A percentile compares a stretch with the other conserved stretches of the same genome.
Conservation (phyloP, 78 protist genomes). For the Planoprotostelium fungivorum region DNA sequence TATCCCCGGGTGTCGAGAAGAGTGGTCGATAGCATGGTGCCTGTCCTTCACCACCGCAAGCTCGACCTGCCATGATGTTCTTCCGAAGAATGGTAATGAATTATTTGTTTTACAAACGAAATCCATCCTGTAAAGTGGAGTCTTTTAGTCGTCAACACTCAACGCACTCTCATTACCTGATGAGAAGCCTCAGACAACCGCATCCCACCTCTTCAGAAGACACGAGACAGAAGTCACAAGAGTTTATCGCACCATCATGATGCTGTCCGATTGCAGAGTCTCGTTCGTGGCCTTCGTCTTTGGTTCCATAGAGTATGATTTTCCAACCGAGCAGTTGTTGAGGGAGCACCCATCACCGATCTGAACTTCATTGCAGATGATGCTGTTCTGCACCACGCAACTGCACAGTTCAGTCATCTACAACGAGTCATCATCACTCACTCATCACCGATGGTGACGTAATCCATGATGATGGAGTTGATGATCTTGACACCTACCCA, state of each 20-base stretch:
- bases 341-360: neutral
- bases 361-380: neutral
- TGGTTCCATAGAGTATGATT: neutral
- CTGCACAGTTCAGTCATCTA: neutral
- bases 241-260: neutral
- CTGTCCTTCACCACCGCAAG: too few relatives aligned
- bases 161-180: too few relatives aligned
- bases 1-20: too few relatives aligned
- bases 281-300: neutral
- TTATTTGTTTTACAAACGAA: too few relatives aligned
- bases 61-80: too few relatives aligned
- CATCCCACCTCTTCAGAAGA: too few relatives aligned
- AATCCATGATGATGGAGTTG: slow-evolving; percentile 70
- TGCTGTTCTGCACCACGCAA: neutral
- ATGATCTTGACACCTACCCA: slow-evolving; percentile 36
- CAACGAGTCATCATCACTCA: slow-evolving; percentile 3
- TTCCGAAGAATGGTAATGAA: too few relatives aligned
- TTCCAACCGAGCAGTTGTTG: neutral
- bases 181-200: too few relatives aligned
- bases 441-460: slow-evolving; percentile 56
- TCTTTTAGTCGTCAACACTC: too few relatives aligned
- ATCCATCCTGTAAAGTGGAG: too few relatives aligned
- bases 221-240: too few relatives aligned
- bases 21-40: too few relatives aligned
- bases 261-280: neutral